These are phyloP conservation scores for Curvularia sp. DNA, from an alignment of 2,329 filamentous ascomycete genomes.

Conservation along the genomic window DNA sequence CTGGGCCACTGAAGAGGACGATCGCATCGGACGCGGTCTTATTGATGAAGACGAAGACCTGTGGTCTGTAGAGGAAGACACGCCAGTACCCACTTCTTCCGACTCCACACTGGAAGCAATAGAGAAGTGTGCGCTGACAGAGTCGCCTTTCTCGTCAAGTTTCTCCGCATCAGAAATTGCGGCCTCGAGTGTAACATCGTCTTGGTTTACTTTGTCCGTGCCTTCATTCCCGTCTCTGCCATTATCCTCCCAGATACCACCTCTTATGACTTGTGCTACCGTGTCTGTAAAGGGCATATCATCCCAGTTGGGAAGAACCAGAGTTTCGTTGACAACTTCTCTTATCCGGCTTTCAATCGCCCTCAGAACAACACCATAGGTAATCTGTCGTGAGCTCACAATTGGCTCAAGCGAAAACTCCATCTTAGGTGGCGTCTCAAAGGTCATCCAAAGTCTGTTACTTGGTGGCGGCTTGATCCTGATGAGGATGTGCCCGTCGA, in stretches of 20 bases:
- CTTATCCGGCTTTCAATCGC: constrained; percentile 96
- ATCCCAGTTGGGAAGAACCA: constrained; percentile 95
- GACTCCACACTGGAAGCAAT: constrained; percentile 32
- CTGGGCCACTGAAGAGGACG: constrained; percentile 69
- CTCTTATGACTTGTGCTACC: constrained; percentile 76
- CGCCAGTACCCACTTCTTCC: constrained; percentile 27
- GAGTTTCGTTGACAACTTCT: constrained; percentile 88
- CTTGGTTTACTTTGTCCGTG: constrained; percentile 21
- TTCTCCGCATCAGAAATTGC: constrained; percentile 29
- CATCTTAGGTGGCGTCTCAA: constrained; percentile 92
- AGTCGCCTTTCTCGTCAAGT: constrained; percentile 31
- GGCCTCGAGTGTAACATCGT: constrained; percentile 23
- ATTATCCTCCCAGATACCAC: constrained; percentile 75
- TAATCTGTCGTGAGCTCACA: constrained; percentile 93
- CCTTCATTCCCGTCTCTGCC: constrained; percentile 24
- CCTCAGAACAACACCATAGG: constrained; percentile 87
- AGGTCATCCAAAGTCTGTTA: constrained; percentile 95
- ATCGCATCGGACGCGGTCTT: constrained; percentile 64
- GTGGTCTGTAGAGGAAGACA: constrained; percentile 38
- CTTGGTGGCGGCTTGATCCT: constrained; percentile 94
- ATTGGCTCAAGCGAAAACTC: constrained; percentile 95
- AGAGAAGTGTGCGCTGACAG: constrained; percentile 31
- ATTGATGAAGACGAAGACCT: constrained; percentile 20
- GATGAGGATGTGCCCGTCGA: constrained; percentile 84
- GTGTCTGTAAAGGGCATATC: constrained; percentile 91